Evolutionary conservation across 2,329 filamentous ascomycete genomes (phyloP), one percentile per base, ranked within the genome.

Genomic region (Truncatella angustata): DNA sequence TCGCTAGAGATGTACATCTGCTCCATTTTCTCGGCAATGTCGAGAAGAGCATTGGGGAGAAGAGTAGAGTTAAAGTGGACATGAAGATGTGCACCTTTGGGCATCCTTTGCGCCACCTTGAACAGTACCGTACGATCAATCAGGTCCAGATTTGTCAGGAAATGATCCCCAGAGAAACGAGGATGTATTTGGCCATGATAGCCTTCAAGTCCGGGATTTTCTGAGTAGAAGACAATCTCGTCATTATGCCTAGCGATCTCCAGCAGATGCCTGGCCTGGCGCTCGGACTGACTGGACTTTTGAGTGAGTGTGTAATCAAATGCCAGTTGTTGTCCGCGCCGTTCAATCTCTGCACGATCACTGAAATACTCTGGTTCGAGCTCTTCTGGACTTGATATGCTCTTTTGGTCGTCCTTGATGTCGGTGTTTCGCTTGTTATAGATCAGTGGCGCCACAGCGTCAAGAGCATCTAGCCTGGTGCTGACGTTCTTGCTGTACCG

Each of bases 21-120:
- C 1, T 77, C 62, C 74, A 85, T 82, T 4, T 56, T 73, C 72
- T 73, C 79, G 57, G 73, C 81, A 58, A 74, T 73, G 21, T 72
- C 68, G 11, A 91, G 73, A 18, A 91, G 72, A 4, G 84, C 75
- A 2, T 73, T 66, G 9, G 87, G 85, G 12, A 75, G 72, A 4
- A 91, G 72, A 54, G 87, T 88, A n/a, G 87, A 80, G 64, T 91
- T 91, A 74, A 89, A 91, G 66, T 91, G 88, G 21, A 90, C 80
- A 66, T 91, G 88, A 21, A 91, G 73, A 63, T 91, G 85, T 0
- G 80, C 79, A 2, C 87, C 88, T 66, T 91, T 91, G 37, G 88
- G 88, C 73, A 88, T 79, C 52, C 66, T 63, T 28, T 71, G 71
- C 5, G 84, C 79, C 23, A 87, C 76, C 24, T 73, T 58, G 58